Percentiles rank a stretch among this genome's conserved stretches.
Conservation (phyloP, 495 filamentous ascomycete genomes). For the Aspergillus sparsus region DNA sequence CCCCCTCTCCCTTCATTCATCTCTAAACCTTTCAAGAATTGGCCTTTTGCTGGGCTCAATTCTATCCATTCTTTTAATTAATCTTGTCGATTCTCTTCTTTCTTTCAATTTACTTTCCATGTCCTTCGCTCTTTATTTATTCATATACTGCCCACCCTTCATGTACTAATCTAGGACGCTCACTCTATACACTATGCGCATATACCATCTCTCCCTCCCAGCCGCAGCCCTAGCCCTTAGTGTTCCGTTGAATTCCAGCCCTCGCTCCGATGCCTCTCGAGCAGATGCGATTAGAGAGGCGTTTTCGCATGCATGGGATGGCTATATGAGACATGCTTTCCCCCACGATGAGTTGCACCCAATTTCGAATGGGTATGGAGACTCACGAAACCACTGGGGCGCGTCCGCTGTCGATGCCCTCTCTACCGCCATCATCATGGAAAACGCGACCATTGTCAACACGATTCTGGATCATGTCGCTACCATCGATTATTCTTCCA, state of each 20-base stretch:
- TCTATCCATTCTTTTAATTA: too few species aligned
- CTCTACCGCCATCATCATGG: slow-evolving; percentile 79
- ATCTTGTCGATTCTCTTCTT: too few species aligned
- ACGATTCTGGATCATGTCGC: slow-evolving; percentile 69
- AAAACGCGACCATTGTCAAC: slow-evolving; percentile 62
- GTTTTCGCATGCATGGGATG: slow-evolving; percentile 77
- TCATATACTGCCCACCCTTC: too few species aligned
- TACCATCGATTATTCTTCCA: slow-evolving; percentile 66
- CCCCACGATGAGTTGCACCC: slow-evolving; percentile 77
- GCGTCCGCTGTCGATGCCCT: slow-evolving; percentile 82
- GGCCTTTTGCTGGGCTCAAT: too few species aligned
- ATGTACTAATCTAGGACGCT: neutral
- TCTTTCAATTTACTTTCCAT: too few species aligned
- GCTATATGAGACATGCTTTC: slow-evolving; percentile 78
- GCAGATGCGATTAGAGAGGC: slow-evolving; percentile 71
- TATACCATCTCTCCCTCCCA: slow-evolving; percentile 30
- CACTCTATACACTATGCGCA: slow-evolving; percentile 33
- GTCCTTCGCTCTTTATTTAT: too few species aligned
- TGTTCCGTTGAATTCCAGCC: neutral
- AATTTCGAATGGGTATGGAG: slow-evolving; percentile 60
- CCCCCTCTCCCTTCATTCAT: too few species aligned
- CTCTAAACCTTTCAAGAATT: too few species aligned
- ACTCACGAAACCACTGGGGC: slow-evolving; percentile 86
- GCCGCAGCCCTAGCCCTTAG: slow-evolving; percentile 26
- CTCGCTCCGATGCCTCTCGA: slow-evolving; percentile 31